A percentile compares a stretch with the other conserved stretches of the same genome.
Conservation (phyloP, 2,329 filamentous ascomycete genomes). For the Aspergillus fumigatiaffinis region DNA sequence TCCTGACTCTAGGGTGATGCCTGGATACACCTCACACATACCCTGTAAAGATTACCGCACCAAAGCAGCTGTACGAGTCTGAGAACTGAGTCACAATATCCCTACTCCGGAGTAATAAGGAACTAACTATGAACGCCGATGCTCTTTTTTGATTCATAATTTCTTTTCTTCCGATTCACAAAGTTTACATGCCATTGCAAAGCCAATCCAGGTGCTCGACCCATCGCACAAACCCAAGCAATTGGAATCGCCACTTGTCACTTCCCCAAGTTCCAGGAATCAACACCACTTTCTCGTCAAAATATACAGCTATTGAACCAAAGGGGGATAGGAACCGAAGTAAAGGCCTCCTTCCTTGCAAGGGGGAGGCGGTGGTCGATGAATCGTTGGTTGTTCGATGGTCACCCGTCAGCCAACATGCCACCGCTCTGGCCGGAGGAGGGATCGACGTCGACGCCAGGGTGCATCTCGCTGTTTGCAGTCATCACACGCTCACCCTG, state of each 20-base stretch:
- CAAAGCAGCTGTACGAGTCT: neutral
- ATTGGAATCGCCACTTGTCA: neutral
- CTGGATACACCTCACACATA: neutral
- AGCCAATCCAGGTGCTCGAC: neutral
- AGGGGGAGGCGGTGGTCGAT: constrained; percentile 13
- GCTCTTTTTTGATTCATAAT: neutral
- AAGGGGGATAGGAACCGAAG: neutral
- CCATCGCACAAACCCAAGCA: neutral
- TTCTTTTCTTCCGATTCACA: neutral
- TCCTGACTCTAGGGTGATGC: neutral
- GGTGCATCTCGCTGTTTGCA: constrained; percentile 14
- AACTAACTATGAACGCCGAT: neutral
- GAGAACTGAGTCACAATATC: neutral
- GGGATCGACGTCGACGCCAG: constrained; percentile 13
- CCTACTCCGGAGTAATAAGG: neutral
- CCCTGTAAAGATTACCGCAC: neutral
- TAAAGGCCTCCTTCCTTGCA: constrained; percentile 3
- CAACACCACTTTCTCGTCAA: neutral
- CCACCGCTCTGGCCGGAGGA: constrained; percentile 10
- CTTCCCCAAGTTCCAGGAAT: neutral
- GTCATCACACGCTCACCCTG: neutral
- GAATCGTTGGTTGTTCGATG: constrained; percentile 3
- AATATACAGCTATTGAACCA: neutral
- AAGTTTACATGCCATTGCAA: neutral
- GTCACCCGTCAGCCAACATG: constrained; percentile 9